These are phyloP conservation scores for Colletotrichum echinochloae DNA, from an alignment of 2,329 filamentous ascomycete genomes.

Conservation along the genomic window DNA sequence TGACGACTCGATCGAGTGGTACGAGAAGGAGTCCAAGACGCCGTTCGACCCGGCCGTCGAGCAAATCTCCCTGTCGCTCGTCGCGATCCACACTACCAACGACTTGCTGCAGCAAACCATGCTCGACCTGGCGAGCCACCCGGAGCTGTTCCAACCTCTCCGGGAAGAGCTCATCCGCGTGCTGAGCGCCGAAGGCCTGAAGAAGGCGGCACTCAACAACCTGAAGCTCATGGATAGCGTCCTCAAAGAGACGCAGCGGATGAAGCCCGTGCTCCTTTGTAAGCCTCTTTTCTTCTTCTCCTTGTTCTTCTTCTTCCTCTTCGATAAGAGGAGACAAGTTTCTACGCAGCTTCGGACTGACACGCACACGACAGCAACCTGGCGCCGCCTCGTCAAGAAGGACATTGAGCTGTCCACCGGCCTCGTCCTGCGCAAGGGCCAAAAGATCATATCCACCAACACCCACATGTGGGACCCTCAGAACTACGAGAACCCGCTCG, in stretches of 20 bases:
- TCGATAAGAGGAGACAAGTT: no score
- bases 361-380: slow-evolving; percentile 9
- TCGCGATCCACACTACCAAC: slow-evolving; percentile 44
- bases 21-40: slow-evolving; percentile 1
- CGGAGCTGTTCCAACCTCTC: slow-evolving; percentile 42
- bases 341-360: no score
- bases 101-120: slow-evolving; percentile 42
- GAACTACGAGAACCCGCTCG: slow-evolving; percentile 40
- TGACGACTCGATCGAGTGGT: slow-evolving; percentile 44
- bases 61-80: slow-evolving; percentile 43
- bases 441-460: slow-evolving; percentile 39
- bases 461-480: slow-evolving; percentile 41
- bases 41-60: slow-evolving; percentile 32
- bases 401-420: slow-evolving; percentile 42
- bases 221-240: slow-evolving; percentile 46
- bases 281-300: not conserved
- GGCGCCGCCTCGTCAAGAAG: slow-evolving; percentile 30
- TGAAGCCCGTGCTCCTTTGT: slow-evolving; percentile 44
- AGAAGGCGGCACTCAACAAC: slow-evolving; percentile 43
- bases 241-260: slow-evolving; percentile 45
- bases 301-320: no score
- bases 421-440: slow-evolving; percentile 42
- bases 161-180: slow-evolving; percentile 43
- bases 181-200: slow-evolving; percentile 38
- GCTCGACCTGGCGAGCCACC: slow-evolving; percentile 42